Base-by-base conservation (phyloP, 139 green algal genomes). In the Chlorella sp. region DNA sequence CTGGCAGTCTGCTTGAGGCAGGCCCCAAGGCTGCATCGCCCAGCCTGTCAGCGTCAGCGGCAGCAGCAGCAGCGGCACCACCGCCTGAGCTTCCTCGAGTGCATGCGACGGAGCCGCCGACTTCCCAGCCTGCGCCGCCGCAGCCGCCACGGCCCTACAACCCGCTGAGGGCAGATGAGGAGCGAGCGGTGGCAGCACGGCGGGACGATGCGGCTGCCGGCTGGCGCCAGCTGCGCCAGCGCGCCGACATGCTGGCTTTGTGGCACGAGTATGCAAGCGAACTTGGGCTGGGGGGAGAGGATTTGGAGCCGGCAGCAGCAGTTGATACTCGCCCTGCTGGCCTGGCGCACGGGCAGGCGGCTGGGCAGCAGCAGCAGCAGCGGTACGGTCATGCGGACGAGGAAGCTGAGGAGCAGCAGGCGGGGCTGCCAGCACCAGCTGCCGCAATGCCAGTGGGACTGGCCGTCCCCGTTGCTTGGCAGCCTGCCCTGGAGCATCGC, bases 221-320 rank as follows among this genome's bases (percentile, higher is more conserved):
- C 68, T 88, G 84, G 84, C 84, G 84, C 26, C 84, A 68, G 68
- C 84, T 88, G 57, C 64, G 84, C 0, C 11, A 88, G 83, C 64
- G 40, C 3, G 84, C 84, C 26, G 84, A 88, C 71, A 40, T 40
- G 84, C 84, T 81, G 66, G 84, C 68, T 2, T 40, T 88, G 68
- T 88, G 84, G 84, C 84, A 88, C 30, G 68, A 80, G 68, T 88
- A 88, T 34, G 84, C 84, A 18, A 14, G 66, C 5, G 28, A 81
- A 39, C 84, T 88, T 24, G 61, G 83, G 0, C 37, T 87, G 19
- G 68, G 39, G 60, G 11, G 18, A 19, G 53, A 75, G 12, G 40
- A 34, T 57, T 7, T 42, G 30, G 28, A 86, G 81, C 32, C 32
- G 32, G 34, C 73, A 39, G 75, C 75, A 42, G 75, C 75, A 39